Percentiles rank a stretch among this genome's conserved stretches.
Evolutionary conservation across 2,329 filamentous ascomycete species (phyloP).

Genomic region (Boeremia exigua): DNA sequence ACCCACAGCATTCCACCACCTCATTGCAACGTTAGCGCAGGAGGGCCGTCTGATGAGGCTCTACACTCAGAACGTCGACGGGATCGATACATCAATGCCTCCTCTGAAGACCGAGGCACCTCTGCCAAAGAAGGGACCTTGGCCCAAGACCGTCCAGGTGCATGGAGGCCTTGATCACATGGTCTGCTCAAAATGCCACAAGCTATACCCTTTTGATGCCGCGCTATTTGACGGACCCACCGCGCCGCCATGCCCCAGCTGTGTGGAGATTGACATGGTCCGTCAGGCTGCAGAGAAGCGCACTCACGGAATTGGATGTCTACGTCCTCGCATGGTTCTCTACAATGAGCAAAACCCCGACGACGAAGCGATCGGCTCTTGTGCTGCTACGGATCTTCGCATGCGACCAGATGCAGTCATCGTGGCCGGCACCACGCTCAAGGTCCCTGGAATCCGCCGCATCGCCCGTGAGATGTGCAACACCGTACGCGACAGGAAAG

Average conservation of each 20-base stretch:
- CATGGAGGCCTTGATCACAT: constrained; percentile 95
- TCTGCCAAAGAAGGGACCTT: constrained; percentile 82
- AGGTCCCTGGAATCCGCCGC: constrained; percentile 89
- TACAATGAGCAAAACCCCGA: constrained; percentile 99
- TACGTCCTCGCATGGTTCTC: constrained; percentile 91
- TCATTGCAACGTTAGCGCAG: constrained; percentile 86
- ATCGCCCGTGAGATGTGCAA: constrained; percentile 91
- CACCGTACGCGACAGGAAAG: constrained; percentile 78
- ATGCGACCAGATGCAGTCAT: constrained; percentile 88
- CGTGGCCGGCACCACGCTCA: constrained; percentile 93
- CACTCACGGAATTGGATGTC: constrained; percentile 88
- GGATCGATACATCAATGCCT: constrained; percentile 83
- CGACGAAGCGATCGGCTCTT: constrained; percentile 91
- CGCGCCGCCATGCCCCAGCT: constrained; percentile 78
- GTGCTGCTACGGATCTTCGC: constrained; percentile 84
- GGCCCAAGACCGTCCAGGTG: constrained; percentile 91
- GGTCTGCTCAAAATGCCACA: constrained; percentile 92
- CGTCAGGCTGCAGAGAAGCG: constrained; percentile 84
- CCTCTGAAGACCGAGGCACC: constrained; percentile 83
- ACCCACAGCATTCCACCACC: constrained; percentile 90
- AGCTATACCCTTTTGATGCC: constrained; percentile 76
- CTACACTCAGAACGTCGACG: constrained; percentile 97
- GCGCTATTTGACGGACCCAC: constrained; percentile 83
- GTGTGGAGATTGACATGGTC: constrained; percentile 75
- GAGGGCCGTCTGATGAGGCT: constrained; percentile 87